Conservation (phyloP, 129 eudicot genomes). For the Tagetes erecta region DNA sequence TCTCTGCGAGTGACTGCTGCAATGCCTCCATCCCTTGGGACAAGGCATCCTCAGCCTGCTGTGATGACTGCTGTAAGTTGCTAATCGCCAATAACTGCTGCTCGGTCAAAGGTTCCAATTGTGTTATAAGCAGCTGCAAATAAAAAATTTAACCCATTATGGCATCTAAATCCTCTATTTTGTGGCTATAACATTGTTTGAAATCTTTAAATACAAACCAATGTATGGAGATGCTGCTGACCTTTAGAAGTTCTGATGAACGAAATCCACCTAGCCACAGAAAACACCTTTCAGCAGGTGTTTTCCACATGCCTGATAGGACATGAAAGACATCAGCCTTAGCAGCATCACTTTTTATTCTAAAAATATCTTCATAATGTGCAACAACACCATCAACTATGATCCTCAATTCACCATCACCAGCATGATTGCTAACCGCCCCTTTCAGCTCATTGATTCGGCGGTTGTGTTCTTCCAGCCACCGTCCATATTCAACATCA, state of each 20-base stretch:
- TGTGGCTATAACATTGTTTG: neutral
- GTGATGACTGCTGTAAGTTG: conserved; percentile 64
- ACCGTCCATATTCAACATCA: conserved; percentile 89
- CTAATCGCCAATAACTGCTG: conserved; percentile 59
- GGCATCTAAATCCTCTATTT: neutral
- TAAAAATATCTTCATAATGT: conserved; percentile 78
- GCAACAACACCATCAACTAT: conserved; percentile 81
- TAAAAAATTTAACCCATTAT: neutral
- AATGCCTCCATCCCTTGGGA: conserved; percentile 81
- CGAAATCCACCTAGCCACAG: conserved; percentile 88
- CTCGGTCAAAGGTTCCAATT: conserved; percentile 68
- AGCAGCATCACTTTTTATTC: conserved; percentile 78
- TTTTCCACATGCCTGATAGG: conserved; percentile 90
- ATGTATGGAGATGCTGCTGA: conserved; percentile 18
- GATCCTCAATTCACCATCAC: conserved; percentile 88
- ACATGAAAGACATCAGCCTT: conserved; percentile 81
- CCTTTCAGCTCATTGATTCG: conserved; percentile 81
- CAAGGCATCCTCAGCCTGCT: conserved; percentile 73
- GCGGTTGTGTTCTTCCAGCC: conserved; percentile 88
- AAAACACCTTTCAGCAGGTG: conserved; percentile 88
- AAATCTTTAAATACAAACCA: neutral
- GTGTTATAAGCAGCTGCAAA: conserved; percentile 60
- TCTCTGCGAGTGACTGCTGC: conserved; percentile 70
- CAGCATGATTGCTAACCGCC: conserved; percentile 92
- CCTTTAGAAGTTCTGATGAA: conserved; percentile 79